Evolutionary conservation across 1,284 basidiomycete species (phyloP), one percentile per base, ranked within the genome.

Genomic region (Melampsora occidentalis): DNA sequence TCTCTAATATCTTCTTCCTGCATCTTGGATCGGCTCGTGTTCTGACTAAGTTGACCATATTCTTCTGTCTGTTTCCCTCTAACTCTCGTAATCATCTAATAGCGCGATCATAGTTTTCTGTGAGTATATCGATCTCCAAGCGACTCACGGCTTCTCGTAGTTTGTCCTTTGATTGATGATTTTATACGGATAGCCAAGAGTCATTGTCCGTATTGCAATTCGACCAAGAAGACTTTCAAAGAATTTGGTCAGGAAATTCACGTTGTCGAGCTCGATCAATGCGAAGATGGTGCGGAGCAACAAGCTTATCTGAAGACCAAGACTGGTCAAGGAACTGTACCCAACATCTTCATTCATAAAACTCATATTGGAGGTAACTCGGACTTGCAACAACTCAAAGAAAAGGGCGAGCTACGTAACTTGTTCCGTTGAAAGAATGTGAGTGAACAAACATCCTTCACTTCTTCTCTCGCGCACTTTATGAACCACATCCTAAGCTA

Each of bases 281-380:
- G 82, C 72, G 79, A 78, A 18, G 81, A 84, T 22, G 83, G 83
- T 6, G 69, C 72, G 28, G 63, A 59, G 77, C 80, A 77, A 12
- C 80, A 84, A 80, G 79, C 79, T 57, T 84, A 84, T 79, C 80
- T 85, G 39, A 79, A 77, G 28, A 79, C 82, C 20, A 84, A 84
- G 81, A 84, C 84, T 0, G 82, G 81, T 9, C 84, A 85, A 81
- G 76, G 82, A 3, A 84, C 84, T 2, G 84, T 85, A 7, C 84
- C 84, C 39, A 83, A 82, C 78, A 82, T 85, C 78, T 85, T 83
- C 76, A 84, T 85, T 79, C 81, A 81, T 65, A 80, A 82, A 53
- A 80, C 82, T 42, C 78, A 82, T 73, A 78, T 85, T 64, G 84
- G 84, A 64, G 84, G 83, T 16, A 76, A 76, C 33, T 64, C 59